These are phyloP conservation scores for Hypoxylon fuscum DNA, from an alignment of 495 filamentous ascomycete genomes.

Conservation along the genomic window DNA sequence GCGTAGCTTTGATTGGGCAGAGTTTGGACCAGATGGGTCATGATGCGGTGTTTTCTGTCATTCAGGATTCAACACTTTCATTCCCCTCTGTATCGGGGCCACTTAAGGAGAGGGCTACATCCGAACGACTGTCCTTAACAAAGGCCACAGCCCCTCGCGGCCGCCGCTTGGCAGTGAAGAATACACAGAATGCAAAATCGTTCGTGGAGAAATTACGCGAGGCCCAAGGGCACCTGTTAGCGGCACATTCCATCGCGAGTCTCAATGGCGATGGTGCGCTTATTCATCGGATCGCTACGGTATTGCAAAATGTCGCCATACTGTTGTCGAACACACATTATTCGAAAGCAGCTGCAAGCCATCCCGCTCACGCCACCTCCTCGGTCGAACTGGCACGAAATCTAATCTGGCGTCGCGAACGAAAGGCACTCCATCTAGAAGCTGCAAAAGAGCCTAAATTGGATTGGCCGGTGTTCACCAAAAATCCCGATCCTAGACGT, in stretches of 20 bases:
- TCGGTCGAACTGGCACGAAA: slow-evolving; percentile 71
- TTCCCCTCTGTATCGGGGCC: slow-evolving; percentile 69
- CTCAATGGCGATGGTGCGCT: slow-evolving; percentile 55
- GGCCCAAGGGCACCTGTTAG: slow-evolving; percentile 67
- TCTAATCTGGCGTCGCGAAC: slow-evolving; percentile 66
- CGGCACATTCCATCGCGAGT: slow-evolving; percentile 63
- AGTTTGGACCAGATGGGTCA: slow-evolving; percentile 73
- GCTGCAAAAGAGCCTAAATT: slow-evolving; percentile 37
- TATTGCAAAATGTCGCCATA: slow-evolving; percentile 69
- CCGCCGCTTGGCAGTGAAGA: slow-evolving; percentile 27
- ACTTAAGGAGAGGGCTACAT: slow-evolving; percentile 25
- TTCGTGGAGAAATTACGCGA: slow-evolving; percentile 68
- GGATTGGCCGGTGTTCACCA: slow-evolving; percentile 42
- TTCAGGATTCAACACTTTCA: slow-evolving; percentile 91
- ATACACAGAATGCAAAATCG: slow-evolving; percentile 42
- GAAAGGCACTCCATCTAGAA: slow-evolving; percentile 58
- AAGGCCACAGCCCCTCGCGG: slow-evolving; percentile 45
- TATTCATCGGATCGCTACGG: slow-evolving; percentile 65
- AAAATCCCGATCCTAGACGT: slow-evolving; percentile 38
- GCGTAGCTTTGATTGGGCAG: slow-evolving; percentile 65
- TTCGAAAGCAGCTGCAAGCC: slow-evolving; percentile 43
- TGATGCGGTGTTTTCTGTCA: slow-evolving; percentile 86
- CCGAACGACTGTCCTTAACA: slow-evolving; percentile 30
- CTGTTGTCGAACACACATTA: slow-evolving; percentile 68
- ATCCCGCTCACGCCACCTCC: slow-evolving; percentile 67